Evolutionary conservation across 2,329 filamentous ascomycete genomes (phyloP), one percentile per base, ranked within the genome.

Genomic region (Magnaporthiopsis incrustans): DNA sequence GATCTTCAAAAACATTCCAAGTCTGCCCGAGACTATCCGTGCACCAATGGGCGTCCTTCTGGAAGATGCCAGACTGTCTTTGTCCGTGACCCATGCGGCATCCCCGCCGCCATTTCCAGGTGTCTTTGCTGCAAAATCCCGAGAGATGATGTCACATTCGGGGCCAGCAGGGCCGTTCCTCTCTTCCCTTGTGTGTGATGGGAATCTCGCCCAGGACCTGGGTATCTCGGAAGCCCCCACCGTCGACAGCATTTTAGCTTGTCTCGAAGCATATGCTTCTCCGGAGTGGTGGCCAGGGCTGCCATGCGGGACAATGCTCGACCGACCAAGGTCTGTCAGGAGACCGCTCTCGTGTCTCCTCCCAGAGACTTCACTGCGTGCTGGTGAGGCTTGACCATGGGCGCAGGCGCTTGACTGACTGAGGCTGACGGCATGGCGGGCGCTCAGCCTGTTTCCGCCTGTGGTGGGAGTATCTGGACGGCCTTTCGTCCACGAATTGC

Each of bases 131-230:
- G 73, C 73, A 61, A 75, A 75, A 50, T 76, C 75, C 60, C 67
- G 69, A 0, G 68, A 59, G 2, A 63, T 68, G n/a, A 75, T 68
- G 1, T 65, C 63, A 53, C 76, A 73, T 30, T 63, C 65, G 18
- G 59, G 38, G 12, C 65, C 63, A 22, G 71, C 71, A 44, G 66
- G 60, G 44, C 65, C 70, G 30, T 69, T 73, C 53, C 73, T 71
- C 62, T 72, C 69, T 33, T 69, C 68, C 35, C 72, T 69, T 4
- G 68, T 72, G 38, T 73, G 68, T 3, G 75, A 75, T 25, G 73
- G 70, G 63, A 71, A 76, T 33, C 64, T 75, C 12, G 75, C 68
- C 76, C 76, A 77, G 10, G 75, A 71, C 18, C 66, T 67, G 5
- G 73, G 73, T 8, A 65, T 44, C 44, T 64, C 66, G 27, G 62